Conservation (phyloP, 768 basidiomycete species). For the Lactarius sp. region DNA sequence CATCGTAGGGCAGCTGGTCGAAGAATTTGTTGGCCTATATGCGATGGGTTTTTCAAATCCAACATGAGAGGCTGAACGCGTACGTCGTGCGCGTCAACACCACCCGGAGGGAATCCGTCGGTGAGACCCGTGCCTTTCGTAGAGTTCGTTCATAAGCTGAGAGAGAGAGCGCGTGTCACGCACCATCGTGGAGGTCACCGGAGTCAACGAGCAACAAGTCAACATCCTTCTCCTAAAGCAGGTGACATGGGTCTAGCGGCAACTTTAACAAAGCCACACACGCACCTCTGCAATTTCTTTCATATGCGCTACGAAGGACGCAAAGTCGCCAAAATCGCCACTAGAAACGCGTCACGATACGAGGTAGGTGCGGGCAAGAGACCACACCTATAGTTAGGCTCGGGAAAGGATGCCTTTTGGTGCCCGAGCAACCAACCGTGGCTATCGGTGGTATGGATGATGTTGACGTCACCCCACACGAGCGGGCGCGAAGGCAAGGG, state of each 20-base stretch:
- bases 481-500: conserved; percentile 61
- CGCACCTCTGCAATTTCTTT: conserved; percentile 62
- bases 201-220: conserved; percentile 81
- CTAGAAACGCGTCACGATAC: conserved; percentile 25
- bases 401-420: conserved; percentile 65
- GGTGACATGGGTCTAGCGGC: background rate
- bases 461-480: conserved; percentile 86
- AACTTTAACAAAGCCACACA: background rate
- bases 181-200: conserved; percentile 73
- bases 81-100: conserved; percentile 70
- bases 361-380: too few species aligned
- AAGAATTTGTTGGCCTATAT: conserved; percentile 70
- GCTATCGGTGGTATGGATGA: conserved; percentile 82
- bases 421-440: conserved; percentile 84
- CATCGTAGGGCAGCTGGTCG: conserved; percentile 68
- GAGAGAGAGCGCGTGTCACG: background rate
- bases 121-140: conserved; percentile 63
- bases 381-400: conserved; percentile 65
- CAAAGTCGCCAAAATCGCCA: conserved; percentile 75
- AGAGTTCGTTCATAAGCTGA: conserved; percentile 14
- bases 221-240: conserved; percentile 56
- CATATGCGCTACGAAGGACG: conserved; percentile 83
- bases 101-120: conserved; percentile 67
- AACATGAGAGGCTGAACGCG: conserved; percentile 18
- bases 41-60: background rate